Base-by-base conservation (phyloP, 441 rosid species). In the Jatropha podagrica region DNA sequence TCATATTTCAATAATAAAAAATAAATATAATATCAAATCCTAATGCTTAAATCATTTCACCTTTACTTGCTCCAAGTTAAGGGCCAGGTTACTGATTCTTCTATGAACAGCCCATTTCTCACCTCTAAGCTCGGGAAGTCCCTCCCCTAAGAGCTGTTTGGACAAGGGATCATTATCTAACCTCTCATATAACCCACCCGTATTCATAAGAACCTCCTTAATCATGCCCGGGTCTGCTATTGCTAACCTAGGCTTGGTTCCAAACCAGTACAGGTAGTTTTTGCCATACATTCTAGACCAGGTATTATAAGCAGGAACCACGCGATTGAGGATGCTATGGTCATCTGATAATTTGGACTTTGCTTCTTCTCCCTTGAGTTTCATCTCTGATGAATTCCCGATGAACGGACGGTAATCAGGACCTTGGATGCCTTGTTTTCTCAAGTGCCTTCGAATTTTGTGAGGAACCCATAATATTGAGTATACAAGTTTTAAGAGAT, bases 1-100 rank as follows among this genome's bases (percentile, higher is more conserved):
- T 20, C 6, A 26, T 10, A 23, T 59, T 23, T 59, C 15, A 44
- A 44, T 26, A 7, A 6, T n/a, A n/a, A 56, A 56, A 54, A 17
- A 32, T 32, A 32, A 32, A 1, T 32, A 32, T 32, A 32, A 32
- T 32, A 32, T 32, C 32, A 32, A 32, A 44, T 44, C 48, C 9
- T 4, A 4, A 44, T 44, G 6, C 48, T 6, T 44, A 44, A 44
- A 6, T 44, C 8, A 44, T 44, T 44, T 44, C 38, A 92, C 96
- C 96, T 90, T 92, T 62, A 90, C 88, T 75, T 83, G 85, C 46
- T 88, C 92, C 84, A 81, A 79, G 5, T 64, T 80, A 51, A 91
- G 81, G 42, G 41, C 42, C 7, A 32, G 18, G 42, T 61, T 32
- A 61, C 65, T 12, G n/a, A 61, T 32, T 17, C 65, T 32, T 27